Percentiles rank a stretch among this genome's conserved stretches.
These are phyloP conservation scores for Ophiosphaerella herpotricha DNA, from an alignment of 2,329 filamentous ascomycete species.

Conservation along the genomic window DNA sequence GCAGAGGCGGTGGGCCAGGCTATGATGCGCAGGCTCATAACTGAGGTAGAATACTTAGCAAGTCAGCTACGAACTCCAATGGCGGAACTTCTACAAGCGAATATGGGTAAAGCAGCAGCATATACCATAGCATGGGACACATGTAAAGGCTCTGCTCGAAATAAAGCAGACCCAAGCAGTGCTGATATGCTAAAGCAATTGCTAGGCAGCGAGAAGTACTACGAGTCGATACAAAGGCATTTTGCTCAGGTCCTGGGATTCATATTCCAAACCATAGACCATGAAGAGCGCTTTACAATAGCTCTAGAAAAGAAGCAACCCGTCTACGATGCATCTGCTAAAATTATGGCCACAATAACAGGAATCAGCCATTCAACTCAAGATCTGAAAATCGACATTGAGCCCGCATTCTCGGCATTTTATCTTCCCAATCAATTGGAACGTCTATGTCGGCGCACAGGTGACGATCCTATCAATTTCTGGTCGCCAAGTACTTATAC, in stretches of 20 bases:
- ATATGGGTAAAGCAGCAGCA: constrained; percentile 78
- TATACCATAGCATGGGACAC: constrained; percentile 84
- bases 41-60: constrained; percentile 65
- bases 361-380: constrained; percentile 67
- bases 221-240: constrained; percentile 65
- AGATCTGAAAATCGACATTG: constrained; percentile 74
- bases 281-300: constrained; percentile 37
- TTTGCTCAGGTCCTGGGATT: constrained; percentile 78
- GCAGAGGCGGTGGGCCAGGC: constrained; percentile 80
- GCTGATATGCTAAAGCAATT: constrained; percentile 71
- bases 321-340: constrained; percentile 62
- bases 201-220: constrained; percentile 69
- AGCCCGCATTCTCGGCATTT: constrained; percentile 82
- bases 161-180: constrained; percentile 57
- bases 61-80: constrained; percentile 39
- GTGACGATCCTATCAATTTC: constrained; percentile 63
- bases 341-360: constrained; percentile 72
- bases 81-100: constrained; percentile 55
- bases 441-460: constrained; percentile 73
- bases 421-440: constrained; percentile 76
- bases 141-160: constrained; percentile 43
- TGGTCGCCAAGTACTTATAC: constrained; percentile 79
- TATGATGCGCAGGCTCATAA: constrained; percentile 76
- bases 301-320: constrained; percentile 62
- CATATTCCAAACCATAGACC: constrained; percentile 70